A percentile compares a stretch with the other conserved stretches of the same genome.
Evolutionary conservation across 2,329 filamentous ascomycete species (phyloP).

Genomic region (Trichoderma arundinaceum): DNA sequence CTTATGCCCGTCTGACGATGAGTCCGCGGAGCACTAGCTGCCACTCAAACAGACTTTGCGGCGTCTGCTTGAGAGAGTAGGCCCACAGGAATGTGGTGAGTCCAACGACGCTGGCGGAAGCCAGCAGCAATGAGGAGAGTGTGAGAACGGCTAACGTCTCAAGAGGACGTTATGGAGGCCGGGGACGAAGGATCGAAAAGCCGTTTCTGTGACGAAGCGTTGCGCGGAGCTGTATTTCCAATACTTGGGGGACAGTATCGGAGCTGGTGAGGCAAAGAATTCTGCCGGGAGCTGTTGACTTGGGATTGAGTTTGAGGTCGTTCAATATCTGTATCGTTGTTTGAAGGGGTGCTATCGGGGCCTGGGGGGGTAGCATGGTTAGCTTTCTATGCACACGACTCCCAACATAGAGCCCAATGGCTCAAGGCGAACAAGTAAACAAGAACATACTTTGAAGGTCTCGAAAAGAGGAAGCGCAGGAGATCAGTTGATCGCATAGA

Average conservation of each 20-base stretch:
- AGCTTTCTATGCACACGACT: neutral
- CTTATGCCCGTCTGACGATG: slow-evolving; percentile 46
- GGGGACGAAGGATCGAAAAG: slow-evolving; percentile 79
- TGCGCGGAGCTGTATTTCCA: slow-evolving; percentile 74
- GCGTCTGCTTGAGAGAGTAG: slow-evolving; percentile 96
- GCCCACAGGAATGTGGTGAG: slow-evolving; percentile 77
- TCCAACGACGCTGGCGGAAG: slow-evolving; percentile 77
- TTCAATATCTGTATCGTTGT: slow-evolving; percentile 13
- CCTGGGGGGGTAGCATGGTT: slow-evolving; percentile 45
- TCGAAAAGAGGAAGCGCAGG: slow-evolving; percentile 84
- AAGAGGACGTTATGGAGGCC: slow-evolving; percentile 88
- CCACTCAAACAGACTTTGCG: slow-evolving; percentile 95
- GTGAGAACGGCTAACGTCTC: slow-evolving; percentile 61
- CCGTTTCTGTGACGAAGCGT: slow-evolving; percentile 84
- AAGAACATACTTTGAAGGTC: slow-evolving; percentile 82
- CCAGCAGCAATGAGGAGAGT: slow-evolving; percentile 71
- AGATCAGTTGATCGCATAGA: slow-evolving; percentile 93
- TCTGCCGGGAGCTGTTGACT: slow-evolving; percentile 36
- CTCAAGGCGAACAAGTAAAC: neutral
- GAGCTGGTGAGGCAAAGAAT: slow-evolving; percentile 56
- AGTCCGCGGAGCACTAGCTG: slow-evolving; percentile 94
- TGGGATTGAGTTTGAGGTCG: slow-evolving; percentile 25
- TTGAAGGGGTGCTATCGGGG: slow-evolving; percentile 64
- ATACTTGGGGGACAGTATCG: slow-evolving; percentile 82
- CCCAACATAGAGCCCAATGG: neutral